Evolutionary conservation across 140 eudicot genomes (phyloP).

Genomic region (Bidens hawaiensis): DNA sequence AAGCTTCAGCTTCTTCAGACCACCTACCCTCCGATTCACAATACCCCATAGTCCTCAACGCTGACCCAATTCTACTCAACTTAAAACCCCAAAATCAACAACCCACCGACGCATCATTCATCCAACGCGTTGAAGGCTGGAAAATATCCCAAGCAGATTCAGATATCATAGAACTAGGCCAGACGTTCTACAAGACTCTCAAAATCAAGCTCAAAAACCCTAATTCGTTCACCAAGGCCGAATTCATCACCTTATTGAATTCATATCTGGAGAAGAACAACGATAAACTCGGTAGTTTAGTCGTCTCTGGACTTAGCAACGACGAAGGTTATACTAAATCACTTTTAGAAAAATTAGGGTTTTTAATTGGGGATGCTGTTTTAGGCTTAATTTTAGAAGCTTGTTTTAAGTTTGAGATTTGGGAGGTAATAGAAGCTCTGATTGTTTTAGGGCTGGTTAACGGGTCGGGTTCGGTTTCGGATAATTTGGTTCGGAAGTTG

Average conservation of each 20-base stretch:
- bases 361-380: conserved; percentile 51
- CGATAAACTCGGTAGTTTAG: conserved; percentile 28
- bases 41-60: conserved; percentile 49
- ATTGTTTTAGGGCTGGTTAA: conserved; percentile 42
- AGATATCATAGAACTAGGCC: conserved; percentile 27
- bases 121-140: conserved; percentile 52
- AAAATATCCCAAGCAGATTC: conserved; percentile 38
- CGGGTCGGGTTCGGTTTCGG: conserved; percentile 24
- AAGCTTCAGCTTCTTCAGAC: conserved; percentile 36
- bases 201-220: conserved; percentile 46
- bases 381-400: conserved; percentile 58
- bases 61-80: conserved; percentile 40
- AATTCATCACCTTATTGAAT: conserved; percentile 28
- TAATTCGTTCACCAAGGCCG: conserved; percentile 28
- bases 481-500: conserved; percentile 41
- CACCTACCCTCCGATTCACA: conserved; percentile 23
- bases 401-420: conserved; percentile 45
- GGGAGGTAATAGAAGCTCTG: conserved; percentile 54
- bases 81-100: conserved; percentile 39
- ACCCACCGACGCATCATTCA: conserved; percentile 18
- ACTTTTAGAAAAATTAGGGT: conserved; percentile 39
- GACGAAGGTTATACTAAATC: conserved; percentile 23
- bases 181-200: conserved; percentile 34
- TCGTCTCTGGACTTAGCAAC: background rate
- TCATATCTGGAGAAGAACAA: conserved; percentile 32